These are phyloP conservation scores for Tulasnella sp. DNA, from an alignment of 768 basidiomycete species.

Conservation along the genomic window DNA sequence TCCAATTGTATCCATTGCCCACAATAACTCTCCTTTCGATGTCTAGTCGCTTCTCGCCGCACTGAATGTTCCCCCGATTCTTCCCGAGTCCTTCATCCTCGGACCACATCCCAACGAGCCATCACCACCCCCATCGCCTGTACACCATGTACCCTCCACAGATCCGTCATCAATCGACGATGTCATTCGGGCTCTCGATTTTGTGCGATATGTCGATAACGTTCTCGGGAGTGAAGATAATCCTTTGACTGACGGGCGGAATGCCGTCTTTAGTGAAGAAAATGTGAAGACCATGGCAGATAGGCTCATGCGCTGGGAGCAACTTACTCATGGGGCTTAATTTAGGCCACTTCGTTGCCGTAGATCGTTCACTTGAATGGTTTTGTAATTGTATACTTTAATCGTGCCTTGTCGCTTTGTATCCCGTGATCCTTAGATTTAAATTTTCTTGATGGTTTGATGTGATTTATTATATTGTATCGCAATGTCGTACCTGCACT, in stretches of 20 bases:
- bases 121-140: not conserved
- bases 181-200: conserved; percentile 9
- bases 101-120: not conserved
- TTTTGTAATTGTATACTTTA: no score
- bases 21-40: no score
- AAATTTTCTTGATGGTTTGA: no score
- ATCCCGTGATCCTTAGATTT: no score
- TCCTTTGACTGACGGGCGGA: not conserved
- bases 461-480: no score
- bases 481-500: no score
- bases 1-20: no score
- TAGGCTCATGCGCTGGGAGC: conserved; percentile 6
- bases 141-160: not conserved
- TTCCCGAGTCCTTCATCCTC: not conserved
- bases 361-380: not conserved
- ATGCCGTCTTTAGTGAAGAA: not conserved
- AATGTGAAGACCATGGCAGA: not conserved
- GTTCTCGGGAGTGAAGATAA: not conserved
- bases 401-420: no score
- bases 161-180: not conserved
- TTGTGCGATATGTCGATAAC: conserved; percentile 1
- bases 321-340: not conserved
- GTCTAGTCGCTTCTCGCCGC: conserved; percentile 7
- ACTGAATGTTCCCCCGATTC: not conserved
- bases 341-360: not conserved